phyloP scores from a whole-genome alignment of 1,284 basidiomycete genomes.

The Ceratobasidium sp. region DNA sequence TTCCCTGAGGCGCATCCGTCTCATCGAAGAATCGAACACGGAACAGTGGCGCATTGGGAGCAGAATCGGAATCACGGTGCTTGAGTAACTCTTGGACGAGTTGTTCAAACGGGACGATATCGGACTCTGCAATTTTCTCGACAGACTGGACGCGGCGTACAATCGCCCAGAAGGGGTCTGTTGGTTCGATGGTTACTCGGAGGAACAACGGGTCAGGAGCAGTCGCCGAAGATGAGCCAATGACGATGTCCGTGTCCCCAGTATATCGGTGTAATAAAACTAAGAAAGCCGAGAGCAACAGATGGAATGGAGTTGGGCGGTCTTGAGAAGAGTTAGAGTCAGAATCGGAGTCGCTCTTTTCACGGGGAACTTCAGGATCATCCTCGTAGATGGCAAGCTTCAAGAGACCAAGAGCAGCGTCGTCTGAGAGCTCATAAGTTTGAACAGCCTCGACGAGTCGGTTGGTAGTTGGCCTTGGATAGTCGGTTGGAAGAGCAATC shows the following conservation, averaged over 20 bases:
- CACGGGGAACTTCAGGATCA: slow-evolving; percentile 52
- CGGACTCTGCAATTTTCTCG: slow-evolving; percentile 86
- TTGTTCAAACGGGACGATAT: slow-evolving; percentile 86
- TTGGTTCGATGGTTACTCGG: slow-evolving; percentile 86
- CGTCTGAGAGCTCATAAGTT: slow-evolving; percentile 71
- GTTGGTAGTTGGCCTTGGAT: slow-evolving; percentile 84
- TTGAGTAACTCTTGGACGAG: slow-evolving; percentile 75
- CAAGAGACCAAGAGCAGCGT: slow-evolving; percentile 58
- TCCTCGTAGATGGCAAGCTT: slow-evolving; percentile 79
- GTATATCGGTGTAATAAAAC: slow-evolving; percentile 96
- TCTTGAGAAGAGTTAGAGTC: slow-evolving; percentile 50
- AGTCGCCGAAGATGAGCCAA: slow-evolving; percentile 90
- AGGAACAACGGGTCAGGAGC: slow-evolving; percentile 86
- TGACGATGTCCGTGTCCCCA: slow-evolving; percentile 93
- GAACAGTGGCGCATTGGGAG: slow-evolving; percentile 78
- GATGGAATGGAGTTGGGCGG: slow-evolving; percentile 88
- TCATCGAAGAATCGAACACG: slow-evolving; percentile 97
- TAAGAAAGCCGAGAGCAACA: slow-evolving; percentile 91
- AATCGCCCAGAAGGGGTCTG: slow-evolving; percentile 93
- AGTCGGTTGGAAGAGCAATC: slow-evolving; percentile 96
- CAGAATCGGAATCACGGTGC: slow-evolving; percentile 71
- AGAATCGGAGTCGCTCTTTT: slow-evolving; percentile 54
- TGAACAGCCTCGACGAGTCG: slow-evolving; percentile 86
- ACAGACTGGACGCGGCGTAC: slow-evolving; percentile 87
- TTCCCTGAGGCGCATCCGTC: slow-evolving; percentile 79